Evolutionary conservation across 1,139 yeast species (phyloP), one percentile per base, ranked within the genome.

Genomic region (Pneumocystis sp.): DNA sequence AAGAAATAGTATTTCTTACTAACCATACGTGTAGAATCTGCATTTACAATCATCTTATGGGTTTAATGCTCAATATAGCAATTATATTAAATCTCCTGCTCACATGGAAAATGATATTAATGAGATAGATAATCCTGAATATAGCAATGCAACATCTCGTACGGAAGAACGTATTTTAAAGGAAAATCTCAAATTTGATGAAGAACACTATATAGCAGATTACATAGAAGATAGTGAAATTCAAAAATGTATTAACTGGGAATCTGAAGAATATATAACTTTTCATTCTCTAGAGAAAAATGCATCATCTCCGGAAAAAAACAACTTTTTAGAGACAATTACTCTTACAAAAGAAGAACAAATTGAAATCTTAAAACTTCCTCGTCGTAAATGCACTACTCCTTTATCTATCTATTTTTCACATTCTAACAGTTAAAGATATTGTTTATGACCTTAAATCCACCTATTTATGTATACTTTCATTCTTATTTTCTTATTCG

Each of bases 51-150:
- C 73, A 35, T 76, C 80, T 65, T 93, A 93, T 73, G 98, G 98
- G 1, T 93, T 93, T 75, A 84, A 89, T 71, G 80, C 83, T 68
- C 80, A 80, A 59, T 89, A 88, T 73, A 78, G 79, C 61, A 83
- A 82, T 0, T 80, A 85, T 25, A 75, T 90, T 7, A 85, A 84
- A 0, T 82, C 87, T 0, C 85, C 96, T 0, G 70, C 86, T 1
- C 76, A 86, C 3, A 86, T 85, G 68, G 97, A 97, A 4, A 91
- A 93, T 71, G 97, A 91, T 73, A 88, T 93, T 66, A 91, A 90
- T 73, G 97, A 91, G 70, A 74, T 91, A 29, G 83, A 84, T 1
- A 87, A 86, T 68, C 96, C 97, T 0, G 97, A 90, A 71, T 78
- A 79, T 59, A 76, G 84, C 6, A 75, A 78, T 0, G 77, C 82